phyloP scores from a whole-genome alignment of 2,329 filamentous ascomycete species.

The Sporothrix pallida region DNA sequence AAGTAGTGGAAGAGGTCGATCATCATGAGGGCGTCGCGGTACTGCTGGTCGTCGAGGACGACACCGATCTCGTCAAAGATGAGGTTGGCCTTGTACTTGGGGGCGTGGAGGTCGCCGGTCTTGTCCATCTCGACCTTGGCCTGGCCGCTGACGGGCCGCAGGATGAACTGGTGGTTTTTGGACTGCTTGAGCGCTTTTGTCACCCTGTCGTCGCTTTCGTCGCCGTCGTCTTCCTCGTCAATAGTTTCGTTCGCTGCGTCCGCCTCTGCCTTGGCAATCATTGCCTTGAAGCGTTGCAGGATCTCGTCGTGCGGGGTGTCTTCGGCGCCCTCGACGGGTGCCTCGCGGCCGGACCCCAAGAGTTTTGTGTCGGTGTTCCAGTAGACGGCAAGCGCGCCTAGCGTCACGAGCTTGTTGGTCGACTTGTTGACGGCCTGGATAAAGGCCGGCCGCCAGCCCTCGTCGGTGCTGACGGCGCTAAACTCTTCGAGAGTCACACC shows the following conservation, averaged over 20 bases:
- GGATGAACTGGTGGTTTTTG: conserved; percentile 82
- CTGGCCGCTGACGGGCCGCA: conserved; percentile 93
- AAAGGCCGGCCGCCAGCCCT: conserved; percentile 93
- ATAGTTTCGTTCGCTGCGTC: neutral
- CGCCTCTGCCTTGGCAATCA: conserved; percentile 71
- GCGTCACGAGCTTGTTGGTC: conserved; percentile 91
- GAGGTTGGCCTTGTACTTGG: conserved; percentile 88
- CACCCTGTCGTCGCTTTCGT: conserved; percentile 49
- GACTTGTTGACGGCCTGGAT: conserved; percentile 83
- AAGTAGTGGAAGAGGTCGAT: conserved; percentile 99
- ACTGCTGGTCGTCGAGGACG: conserved; percentile 96
- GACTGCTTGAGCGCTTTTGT: conserved; percentile 43
- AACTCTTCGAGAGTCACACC: conserved; percentile 94
- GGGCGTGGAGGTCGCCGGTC: conserved; percentile 75
- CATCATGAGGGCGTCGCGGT: conserved; percentile 96
- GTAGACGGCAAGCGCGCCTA: conserved; percentile 90
- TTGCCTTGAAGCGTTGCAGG: conserved; percentile 74
- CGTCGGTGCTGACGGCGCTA: conserved; percentile 94
- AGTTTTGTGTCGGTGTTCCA: conserved; percentile 96
- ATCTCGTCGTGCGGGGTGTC: conserved; percentile 71
- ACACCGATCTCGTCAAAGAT: conserved; percentile 97
- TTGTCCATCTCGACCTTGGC: conserved; percentile 96
- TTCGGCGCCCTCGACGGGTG: conserved; percentile 63
- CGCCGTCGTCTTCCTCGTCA: conserved; percentile 53
- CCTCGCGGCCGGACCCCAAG: conserved; percentile 80